Evolutionary conservation across 192 early-diverging fungal species (phyloP).

Genomic region (Coemansia sp.): DNA sequence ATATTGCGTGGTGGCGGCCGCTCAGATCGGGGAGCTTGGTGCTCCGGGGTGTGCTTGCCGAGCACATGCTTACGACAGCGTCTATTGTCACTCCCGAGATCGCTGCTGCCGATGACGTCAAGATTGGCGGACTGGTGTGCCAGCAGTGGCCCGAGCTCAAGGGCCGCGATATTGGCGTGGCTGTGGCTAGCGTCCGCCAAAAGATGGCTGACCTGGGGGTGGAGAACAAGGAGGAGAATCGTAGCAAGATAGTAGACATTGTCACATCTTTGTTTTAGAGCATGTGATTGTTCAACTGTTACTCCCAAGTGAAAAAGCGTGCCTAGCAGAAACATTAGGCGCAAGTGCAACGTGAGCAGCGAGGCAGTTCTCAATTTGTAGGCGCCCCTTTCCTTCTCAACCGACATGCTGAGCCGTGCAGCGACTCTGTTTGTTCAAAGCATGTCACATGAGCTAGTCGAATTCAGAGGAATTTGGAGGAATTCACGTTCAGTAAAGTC

Average conservation of each 20-base stretch:
- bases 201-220: slow-evolving; percentile 31
- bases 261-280: slow-evolving; percentile 24
- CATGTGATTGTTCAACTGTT: too few species aligned
- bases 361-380: too few species aligned
- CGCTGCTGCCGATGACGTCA: slow-evolving; percentile 28
- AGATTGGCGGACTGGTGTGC: slow-evolving; percentile 44
- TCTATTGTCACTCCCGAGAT: slow-evolving; percentile 20
- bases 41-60: slow-evolving; percentile 32
- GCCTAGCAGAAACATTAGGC: too few species aligned
- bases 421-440: too few species aligned
- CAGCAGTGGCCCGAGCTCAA: slow-evolving; percentile 40
- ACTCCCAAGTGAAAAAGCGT: too few species aligned
- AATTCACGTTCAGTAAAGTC: too few species aligned
- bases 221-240: slow-evolving; percentile 35
- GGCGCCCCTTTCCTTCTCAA: too few species aligned
- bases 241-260: slow-evolving; percentile 26
- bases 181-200: slow-evolving; percentile 23
- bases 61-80: slow-evolving; percentile 32
- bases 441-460: too few species aligned
- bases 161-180: slow-evolving; percentile 37
- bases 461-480: too few species aligned
- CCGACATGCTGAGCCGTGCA: too few species aligned
- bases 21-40: slow-evolving; percentile 23
- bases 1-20: slow-evolving; percentile 33
- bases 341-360: too few species aligned